Conservation (phyloP, 2,329 filamentous ascomycete species). For the Colletotrichum brevisporum region DNA sequence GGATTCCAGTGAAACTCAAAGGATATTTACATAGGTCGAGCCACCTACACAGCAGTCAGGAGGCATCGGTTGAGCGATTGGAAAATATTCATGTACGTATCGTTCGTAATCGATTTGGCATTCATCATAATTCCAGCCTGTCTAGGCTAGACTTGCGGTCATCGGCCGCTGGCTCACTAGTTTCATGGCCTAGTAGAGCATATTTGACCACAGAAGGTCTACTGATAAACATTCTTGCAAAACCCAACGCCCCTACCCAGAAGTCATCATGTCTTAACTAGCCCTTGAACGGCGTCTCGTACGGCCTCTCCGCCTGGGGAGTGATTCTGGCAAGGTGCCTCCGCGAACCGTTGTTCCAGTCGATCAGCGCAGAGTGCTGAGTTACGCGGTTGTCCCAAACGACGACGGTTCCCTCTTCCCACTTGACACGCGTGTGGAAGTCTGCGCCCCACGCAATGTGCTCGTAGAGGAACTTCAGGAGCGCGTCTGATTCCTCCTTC, state of each 20-base stretch:
- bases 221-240: background rate
- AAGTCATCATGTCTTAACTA: background rate
- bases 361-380: conserved; percentile 36
- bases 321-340: conserved; percentile 39
- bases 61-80: background rate
- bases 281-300: conserved; percentile 39
- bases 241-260: background rate
- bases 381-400: conserved; percentile 40
- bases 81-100: background rate
- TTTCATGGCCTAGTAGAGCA: background rate
- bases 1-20: too few relatives aligned
- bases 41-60: background rate
- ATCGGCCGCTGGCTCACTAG: background rate
- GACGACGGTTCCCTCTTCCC: conserved; percentile 38
- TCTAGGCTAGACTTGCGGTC: background rate
- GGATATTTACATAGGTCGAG: too few relatives aligned
- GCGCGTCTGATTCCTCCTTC: conserved; percentile 38
- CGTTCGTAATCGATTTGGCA: conserved; percentile 2
- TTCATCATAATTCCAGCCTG: conserved; percentile 6
- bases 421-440: conserved; percentile 40
- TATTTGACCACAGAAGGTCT: background rate
- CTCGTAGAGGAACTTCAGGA: conserved; percentile 40
- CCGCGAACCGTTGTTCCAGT: conserved; percentile 38
- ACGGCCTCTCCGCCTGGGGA: conserved; percentile 36
- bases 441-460: conserved; percentile 40